Percentiles rank a stretch among this genome's conserved stretches.
Conservation (phyloP, 805 yeast species). For the Priceomyces castillae region DNA sequence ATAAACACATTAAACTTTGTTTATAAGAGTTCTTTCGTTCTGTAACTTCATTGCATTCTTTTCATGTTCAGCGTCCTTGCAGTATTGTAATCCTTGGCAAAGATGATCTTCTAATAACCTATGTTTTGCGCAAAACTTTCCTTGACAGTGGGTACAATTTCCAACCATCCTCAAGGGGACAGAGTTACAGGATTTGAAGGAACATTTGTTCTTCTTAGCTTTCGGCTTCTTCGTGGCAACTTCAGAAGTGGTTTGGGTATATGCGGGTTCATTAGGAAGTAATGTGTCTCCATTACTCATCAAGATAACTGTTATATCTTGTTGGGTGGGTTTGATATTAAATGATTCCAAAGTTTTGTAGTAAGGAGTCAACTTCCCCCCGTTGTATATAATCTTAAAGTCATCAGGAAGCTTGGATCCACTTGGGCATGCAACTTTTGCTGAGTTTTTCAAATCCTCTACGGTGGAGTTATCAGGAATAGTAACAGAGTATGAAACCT, state of each 20-base stretch:
- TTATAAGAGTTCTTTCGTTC: conserved; percentile 78
- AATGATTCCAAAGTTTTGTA: conserved; percentile 21
- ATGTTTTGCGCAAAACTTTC: conserved; percentile 84
- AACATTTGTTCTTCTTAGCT: conserved; percentile 46
- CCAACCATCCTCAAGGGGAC: conserved; percentile 70
- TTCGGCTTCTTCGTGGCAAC: conserved; percentile 23
- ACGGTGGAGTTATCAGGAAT: conserved; percentile 53
- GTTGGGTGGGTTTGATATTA: conserved; percentile 14
- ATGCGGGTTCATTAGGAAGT: conserved; percentile 2
- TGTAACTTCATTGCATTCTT: conserved; percentile 80
- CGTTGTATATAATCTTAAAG: conserved; percentile 40
- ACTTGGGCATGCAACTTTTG: conserved; percentile 42
- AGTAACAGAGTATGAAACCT: conserved; percentile 43
- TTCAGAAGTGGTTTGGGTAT: conserved; percentile 15
- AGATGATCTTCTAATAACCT: conserved; percentile 80
- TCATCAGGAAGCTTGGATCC: conserved; percentile 31
- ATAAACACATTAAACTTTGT: conserved; percentile 48
- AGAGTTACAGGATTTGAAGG: conserved; percentile 59
- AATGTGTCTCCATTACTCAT: conserved; percentile 24
- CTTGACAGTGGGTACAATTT: conserved; percentile 79
- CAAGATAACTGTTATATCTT: conserved; percentile 21
- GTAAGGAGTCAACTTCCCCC: conserved; percentile 34
- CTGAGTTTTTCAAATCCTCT: conserved; percentile 47
- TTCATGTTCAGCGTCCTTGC: conserved; percentile 81
- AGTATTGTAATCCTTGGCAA: conserved; percentile 72